These are phyloP conservation scores for Glonium stellatum DNA, from an alignment of 495 filamentous ascomycete species.

Conservation along the genomic window DNA sequence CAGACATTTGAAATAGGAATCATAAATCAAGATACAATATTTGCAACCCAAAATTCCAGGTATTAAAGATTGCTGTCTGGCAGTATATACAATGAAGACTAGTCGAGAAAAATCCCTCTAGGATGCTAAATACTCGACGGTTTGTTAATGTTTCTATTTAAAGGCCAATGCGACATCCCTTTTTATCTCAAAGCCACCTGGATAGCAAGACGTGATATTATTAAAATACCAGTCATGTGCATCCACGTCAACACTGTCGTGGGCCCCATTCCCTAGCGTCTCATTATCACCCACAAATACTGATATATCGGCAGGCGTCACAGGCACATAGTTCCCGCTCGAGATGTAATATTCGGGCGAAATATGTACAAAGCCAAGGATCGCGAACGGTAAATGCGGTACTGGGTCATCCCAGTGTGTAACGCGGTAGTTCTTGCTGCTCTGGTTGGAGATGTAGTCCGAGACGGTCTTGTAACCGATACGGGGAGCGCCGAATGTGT, in stretches of 20 bases:
- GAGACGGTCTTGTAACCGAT: constrained; percentile 55
- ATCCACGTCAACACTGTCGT: constrained; percentile 26
- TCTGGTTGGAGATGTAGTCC: constrained; percentile 47
- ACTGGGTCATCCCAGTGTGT: constrained; percentile 64
- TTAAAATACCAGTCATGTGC: constrained; percentile 47
- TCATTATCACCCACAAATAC: constrained; percentile 37
- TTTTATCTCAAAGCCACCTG: not conserved
- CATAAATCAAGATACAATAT: too few relatives aligned
- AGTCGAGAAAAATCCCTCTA: too few relatives aligned
- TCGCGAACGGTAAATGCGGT: constrained; percentile 53
- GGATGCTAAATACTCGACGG: too few relatives aligned
- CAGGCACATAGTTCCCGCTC: constrained; percentile 35
- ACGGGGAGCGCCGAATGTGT: constrained; percentile 63
- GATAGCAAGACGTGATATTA: constrained; percentile 9
- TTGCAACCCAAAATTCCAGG: too few relatives aligned
- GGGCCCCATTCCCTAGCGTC: constrained; percentile 41
- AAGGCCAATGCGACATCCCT: too few relatives aligned
- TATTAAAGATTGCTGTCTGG: too few relatives aligned
- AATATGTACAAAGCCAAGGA: constrained; percentile 52
- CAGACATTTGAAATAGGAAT: too few relatives aligned
- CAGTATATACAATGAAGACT: too few relatives aligned
- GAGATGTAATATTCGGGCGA: constrained; percentile 63
- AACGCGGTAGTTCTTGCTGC: constrained; percentile 51
- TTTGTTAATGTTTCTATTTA: too few relatives aligned
- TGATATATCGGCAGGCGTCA: constrained; percentile 41